Evolutionary conservation across 345 rosid genomes (phyloP).

Genomic region (Aquilaria sinensis): DNA sequence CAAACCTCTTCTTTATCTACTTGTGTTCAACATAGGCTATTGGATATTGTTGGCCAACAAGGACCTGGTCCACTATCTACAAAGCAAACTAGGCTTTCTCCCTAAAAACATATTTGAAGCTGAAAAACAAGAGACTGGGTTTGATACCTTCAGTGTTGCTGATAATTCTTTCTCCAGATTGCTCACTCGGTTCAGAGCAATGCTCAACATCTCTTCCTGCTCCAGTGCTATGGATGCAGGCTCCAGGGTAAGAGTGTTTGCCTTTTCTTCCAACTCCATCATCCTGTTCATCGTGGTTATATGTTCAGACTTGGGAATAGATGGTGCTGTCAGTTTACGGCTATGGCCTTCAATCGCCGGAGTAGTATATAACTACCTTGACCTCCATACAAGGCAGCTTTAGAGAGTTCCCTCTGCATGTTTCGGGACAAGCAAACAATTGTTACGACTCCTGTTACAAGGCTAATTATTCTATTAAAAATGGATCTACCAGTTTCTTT

Average conservation of each 20-base stretch:
- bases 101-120: no score
- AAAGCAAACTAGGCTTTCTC: neutral
- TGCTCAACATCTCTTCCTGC: constrained; percentile 53
- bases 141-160: constrained; percentile 55
- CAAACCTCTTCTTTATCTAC: constrained; percentile 35
- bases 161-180: constrained; percentile 52
- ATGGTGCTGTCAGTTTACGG: constrained; percentile 19
- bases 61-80: constrained; percentile 46
- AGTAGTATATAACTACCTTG: neutral
- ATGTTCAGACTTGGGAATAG: constrained; percentile 43
- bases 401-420: constrained; percentile 48
- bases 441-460: constrained; percentile 54
- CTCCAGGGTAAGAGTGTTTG: constrained; percentile 30
- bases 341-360: constrained; percentile 12
- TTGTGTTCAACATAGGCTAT: constrained; percentile 36
- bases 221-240: constrained; percentile 32
- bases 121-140: no score
- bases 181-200: constrained; percentile 46
- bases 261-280: constrained; percentile 60
- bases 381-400: constrained; percentile 33
- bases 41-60: constrained; percentile 33
- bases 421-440: constrained; percentile 45
- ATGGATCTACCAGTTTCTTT: constrained; percentile 17
- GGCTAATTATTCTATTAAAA: constrained; percentile 44
- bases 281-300: constrained; percentile 55